phyloP scores from a whole-genome alignment of 176 grass and related monocot species.

The Oryza longistaminata region DNA sequence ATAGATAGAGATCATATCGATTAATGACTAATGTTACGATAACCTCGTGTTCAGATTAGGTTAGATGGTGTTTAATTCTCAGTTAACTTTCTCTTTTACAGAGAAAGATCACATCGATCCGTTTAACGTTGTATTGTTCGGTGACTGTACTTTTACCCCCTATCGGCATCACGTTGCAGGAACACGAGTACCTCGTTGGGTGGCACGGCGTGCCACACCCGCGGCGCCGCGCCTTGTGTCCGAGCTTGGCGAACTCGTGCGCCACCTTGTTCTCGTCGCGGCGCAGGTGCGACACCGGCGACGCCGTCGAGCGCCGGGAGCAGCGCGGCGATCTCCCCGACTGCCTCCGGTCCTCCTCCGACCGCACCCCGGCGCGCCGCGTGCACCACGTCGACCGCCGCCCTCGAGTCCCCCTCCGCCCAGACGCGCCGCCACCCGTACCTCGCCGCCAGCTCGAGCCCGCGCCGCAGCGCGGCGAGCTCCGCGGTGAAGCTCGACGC shows the following conservation, averaged over 20 bases:
- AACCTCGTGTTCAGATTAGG: too few species aligned
- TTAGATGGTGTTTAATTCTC: too few species aligned
- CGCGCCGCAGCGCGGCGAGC: constrained; percentile 53
- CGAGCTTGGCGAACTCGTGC: constrained; percentile 53
- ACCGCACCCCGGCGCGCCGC: neutral
- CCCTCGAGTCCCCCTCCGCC: neutral
- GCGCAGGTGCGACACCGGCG: neutral
- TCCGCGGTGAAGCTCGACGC: constrained; percentile 60
- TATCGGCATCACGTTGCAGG: constrained; percentile 31
- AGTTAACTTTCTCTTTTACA: too few species aligned
- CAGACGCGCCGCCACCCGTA: constrained; percentile 54
- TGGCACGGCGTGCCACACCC: constrained; percentile 50
- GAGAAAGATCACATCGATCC: too few species aligned
- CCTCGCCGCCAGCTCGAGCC: constrained; percentile 50
- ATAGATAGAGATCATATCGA: too few species aligned
- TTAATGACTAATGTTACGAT: too few species aligned
- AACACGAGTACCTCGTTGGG: constrained; percentile 45
- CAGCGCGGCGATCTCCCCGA: constrained; percentile 40
- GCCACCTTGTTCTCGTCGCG: too few species aligned
- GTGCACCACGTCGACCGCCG: constrained; percentile 35
- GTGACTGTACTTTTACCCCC: neutral
- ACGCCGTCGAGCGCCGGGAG: constrained; percentile 40
- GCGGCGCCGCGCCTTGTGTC: constrained; percentile 17
- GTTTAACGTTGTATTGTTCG: too few species aligned
- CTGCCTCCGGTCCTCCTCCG: constrained; percentile 30